Percentiles rank a stretch among this genome's conserved stretches.
These are phyloP conservation scores for Scedosporium minutisporum DNA, from an alignment of 2,329 filamentous ascomycete genomes.

Conservation along the genomic window DNA sequence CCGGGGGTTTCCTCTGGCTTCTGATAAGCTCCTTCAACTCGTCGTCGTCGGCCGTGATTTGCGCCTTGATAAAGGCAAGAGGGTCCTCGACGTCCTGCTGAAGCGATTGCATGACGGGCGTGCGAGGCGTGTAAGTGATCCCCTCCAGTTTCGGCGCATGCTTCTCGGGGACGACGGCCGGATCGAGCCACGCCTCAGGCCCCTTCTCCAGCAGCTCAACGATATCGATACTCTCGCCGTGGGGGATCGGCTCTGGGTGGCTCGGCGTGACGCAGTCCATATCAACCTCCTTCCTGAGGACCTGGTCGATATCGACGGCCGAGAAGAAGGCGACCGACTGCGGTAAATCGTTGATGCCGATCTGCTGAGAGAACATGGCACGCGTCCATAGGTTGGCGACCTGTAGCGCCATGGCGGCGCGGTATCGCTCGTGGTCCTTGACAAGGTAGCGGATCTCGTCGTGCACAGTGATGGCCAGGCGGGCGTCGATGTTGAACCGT, in stretches of 20 bases:
- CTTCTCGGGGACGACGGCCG: slow-evolving; percentile 42
- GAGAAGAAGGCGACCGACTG: slow-evolving; percentile 94
- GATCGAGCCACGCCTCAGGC: slow-evolving; percentile 57
- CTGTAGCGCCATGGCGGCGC: slow-evolving; percentile 84
- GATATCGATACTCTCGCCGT: slow-evolving; percentile 84
- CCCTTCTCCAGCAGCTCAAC: slow-evolving; percentile 66
- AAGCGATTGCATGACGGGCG: slow-evolving; percentile 70
- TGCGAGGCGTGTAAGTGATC: slow-evolving; percentile 60
- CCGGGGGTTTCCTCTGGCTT: slow-evolving; percentile 29
- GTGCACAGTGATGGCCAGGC: slow-evolving; percentile 87
- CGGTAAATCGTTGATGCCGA: slow-evolving; percentile 89
- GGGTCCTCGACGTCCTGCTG: slow-evolving; percentile 36
- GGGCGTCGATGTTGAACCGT: slow-evolving; percentile 74
- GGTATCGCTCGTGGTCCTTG: slow-evolving; percentile 74
- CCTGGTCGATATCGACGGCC: slow-evolving; percentile 87
- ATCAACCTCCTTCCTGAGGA: slow-evolving; percentile 94
- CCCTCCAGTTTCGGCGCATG: slow-evolving; percentile 47
- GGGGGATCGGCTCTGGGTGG: slow-evolving; percentile 66
- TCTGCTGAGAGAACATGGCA: slow-evolving; percentile 94
- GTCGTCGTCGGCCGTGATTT: slow-evolving; percentile 65
- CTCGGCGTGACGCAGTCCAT: slow-evolving; percentile 95
- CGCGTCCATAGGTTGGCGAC: slow-evolving; percentile 93
- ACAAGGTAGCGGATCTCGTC: slow-evolving; percentile 96
- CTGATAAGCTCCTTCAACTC: slow-evolving; percentile 68
- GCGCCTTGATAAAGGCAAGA: slow-evolving; percentile 66